These are phyloP conservation scores for Jaapia argillacea DNA, from an alignment of 768 basidiomycete genomes.

Conservation along the genomic window DNA sequence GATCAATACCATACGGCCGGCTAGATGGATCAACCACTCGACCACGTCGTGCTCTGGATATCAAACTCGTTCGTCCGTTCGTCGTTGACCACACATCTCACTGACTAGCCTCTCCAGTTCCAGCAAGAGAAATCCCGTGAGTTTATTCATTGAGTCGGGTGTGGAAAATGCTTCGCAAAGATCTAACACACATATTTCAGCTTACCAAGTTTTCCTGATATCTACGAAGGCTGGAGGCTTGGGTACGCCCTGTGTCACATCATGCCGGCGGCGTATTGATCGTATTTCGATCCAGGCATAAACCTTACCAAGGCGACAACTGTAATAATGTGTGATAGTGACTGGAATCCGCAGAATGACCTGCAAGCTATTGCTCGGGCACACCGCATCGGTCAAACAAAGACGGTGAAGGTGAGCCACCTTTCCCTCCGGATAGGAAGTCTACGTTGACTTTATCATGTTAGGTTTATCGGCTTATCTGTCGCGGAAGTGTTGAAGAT, in stretches of 20 bases:
- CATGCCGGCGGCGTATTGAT: background rate
- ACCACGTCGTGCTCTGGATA: slow-evolving; percentile 46
- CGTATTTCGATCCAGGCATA: slow-evolving; percentile 39
- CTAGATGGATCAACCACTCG: slow-evolving; percentile 47
- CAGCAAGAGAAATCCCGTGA: slow-evolving; percentile 48
- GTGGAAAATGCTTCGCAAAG: background rate
- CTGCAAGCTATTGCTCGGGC: slow-evolving; percentile 81
- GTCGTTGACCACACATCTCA: background rate
- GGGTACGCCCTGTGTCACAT: slow-evolving; percentile 23
- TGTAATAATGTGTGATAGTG: slow-evolving; percentile 71
- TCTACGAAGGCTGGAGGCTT: slow-evolving; percentile 68
- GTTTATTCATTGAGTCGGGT: slow-evolving; percentile 8
- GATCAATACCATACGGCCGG: slow-evolving; percentile 49
- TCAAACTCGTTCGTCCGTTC: slow-evolving; percentile 35
- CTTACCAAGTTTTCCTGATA: slow-evolving; percentile 59
- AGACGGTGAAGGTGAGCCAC: slow-evolving; percentile 44
- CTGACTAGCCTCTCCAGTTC: slow-evolving; percentile 25
- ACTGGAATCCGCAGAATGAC: slow-evolving; percentile 67
- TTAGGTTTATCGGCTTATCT: slow-evolving; percentile 61
- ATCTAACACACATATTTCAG: slow-evolving; percentile 19
- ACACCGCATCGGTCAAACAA: slow-evolving; percentile 73
- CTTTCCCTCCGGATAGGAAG: background rate
- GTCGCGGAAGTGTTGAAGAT: slow-evolving; percentile 63
- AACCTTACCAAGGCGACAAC: slow-evolving; percentile 77
- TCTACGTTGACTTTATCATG: background rate